Percentiles rank a stretch among this genome's conserved stretches.
phyloP scores from a whole-genome alignment of 1,284 basidiomycete genomes.

The Somion occarium region DNA sequence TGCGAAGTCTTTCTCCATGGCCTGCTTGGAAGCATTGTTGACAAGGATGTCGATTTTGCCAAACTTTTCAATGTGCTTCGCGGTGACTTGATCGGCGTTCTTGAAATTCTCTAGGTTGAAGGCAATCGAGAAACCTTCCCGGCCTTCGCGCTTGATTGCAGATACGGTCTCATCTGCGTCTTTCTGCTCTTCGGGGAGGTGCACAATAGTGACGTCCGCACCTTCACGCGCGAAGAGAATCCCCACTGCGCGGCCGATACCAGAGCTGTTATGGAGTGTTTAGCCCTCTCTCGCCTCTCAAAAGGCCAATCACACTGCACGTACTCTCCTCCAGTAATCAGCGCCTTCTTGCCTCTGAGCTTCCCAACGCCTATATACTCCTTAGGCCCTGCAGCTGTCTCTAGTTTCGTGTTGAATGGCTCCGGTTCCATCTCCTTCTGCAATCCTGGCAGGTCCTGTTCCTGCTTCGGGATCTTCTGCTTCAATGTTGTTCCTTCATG shows the following conservation, averaged over 20 bases:
- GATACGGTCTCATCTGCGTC: constrained; percentile 49
- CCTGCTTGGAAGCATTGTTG: constrained; percentile 64
- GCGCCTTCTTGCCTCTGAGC: constrained; percentile 52
- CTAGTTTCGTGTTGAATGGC: constrained; percentile 34
- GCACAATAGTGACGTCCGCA: constrained; percentile 59
- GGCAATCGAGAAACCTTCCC: constrained; percentile 40
- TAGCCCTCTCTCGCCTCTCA: neutral
- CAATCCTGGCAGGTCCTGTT: constrained; percentile 41
- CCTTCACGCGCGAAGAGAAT: constrained; percentile 64
- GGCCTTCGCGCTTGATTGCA: constrained; percentile 38
- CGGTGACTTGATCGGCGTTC: constrained; percentile 30
- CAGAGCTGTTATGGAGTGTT: constrained; percentile 25
- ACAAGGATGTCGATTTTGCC: constrained; percentile 51
- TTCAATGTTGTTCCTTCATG: constrained; percentile 20
- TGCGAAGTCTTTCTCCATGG: constrained; percentile 30
- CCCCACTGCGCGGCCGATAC: constrained; percentile 59
- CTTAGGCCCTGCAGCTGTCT: constrained; percentile 46
- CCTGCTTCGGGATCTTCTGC: constrained; percentile 28
- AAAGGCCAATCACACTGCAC: too few species aligned
- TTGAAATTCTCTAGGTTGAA: constrained; percentile 43
- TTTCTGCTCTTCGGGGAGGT: constrained; percentile 55
- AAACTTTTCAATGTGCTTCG: constrained; percentile 46
- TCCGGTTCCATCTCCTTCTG: constrained; percentile 37
- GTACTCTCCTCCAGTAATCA: constrained; percentile 44
- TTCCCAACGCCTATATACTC: constrained; percentile 41